Percentiles rank a stretch among this genome's conserved stretches.
These are phyloP conservation scores for Lipomyces mesembrius DNA, from an alignment of 805 yeast genomes.

Conservation along the genomic window DNA sequence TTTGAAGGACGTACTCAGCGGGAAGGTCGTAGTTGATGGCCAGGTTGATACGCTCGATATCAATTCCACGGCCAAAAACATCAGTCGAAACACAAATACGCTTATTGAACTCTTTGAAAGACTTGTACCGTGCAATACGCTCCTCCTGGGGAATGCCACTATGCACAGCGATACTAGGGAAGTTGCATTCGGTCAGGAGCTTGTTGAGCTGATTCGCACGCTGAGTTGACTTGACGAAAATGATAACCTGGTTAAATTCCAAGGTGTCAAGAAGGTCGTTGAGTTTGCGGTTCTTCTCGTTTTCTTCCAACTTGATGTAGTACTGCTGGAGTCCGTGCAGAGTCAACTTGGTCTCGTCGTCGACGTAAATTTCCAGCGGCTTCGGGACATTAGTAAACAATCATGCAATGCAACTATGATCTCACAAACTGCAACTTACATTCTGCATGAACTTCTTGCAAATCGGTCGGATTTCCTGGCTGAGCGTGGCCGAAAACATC, in stretches of 20 bases:
- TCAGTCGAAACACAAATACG: constrained; percentile 98
- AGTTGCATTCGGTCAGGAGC: constrained; percentile 85
- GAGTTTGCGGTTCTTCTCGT: constrained; percentile 89
- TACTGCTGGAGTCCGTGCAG: constrained; percentile 98
- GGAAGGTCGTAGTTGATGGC: constrained; percentile 98
- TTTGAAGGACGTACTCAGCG: constrained; percentile 53
- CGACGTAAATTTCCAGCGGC: constrained; percentile 95
- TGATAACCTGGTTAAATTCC: constrained; percentile 97
- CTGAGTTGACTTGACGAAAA: constrained; percentile 86
- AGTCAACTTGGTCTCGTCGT: constrained; percentile 95
- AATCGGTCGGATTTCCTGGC: constrained; percentile 92
- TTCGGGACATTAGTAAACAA: background rate
- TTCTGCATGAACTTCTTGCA: constrained; percentile 98
- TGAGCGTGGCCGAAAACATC: constrained; percentile 98
- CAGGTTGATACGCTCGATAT: constrained; percentile 96
- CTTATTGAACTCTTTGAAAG: constrained; percentile 96
- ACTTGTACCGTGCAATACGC: constrained; percentile 94
- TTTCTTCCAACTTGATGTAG: constrained; percentile 85
- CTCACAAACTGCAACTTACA: constrained; percentile 17
- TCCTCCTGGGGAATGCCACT: constrained; percentile 96
- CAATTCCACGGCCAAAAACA: constrained; percentile 99
- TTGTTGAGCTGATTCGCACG: constrained; percentile 93
- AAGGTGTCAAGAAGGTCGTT: constrained; percentile 90
- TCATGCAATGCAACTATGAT: background rate
- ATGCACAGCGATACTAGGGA: constrained; percentile 97